Base-by-base conservation (phyloP, 805 yeast species). In the Yamadazyma philogaea region DNA sequence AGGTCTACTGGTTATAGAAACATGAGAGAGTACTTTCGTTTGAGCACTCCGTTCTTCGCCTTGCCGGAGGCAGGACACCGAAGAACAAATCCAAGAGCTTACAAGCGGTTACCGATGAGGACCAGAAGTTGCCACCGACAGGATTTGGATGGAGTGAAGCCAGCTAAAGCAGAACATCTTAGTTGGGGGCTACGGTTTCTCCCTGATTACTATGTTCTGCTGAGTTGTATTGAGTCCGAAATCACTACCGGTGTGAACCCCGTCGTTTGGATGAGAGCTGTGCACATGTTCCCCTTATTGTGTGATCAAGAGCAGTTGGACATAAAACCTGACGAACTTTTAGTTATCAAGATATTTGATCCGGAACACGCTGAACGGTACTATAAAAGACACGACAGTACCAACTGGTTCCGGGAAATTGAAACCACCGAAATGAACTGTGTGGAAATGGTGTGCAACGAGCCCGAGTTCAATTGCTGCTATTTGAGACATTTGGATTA, bases 351-450 rank as follows among this genome's bases (percentile, higher is more conserved):
- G 26, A 17, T 33, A 8, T 33, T 33, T 19, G 35, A 33, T 20
- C n/a, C 19, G 14, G 24, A 18, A 14, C 35, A 33, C 14, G 35
- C 35, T 15, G 24, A 17, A 3, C 10, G 15, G 6, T 33, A 33
- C 21, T 33, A 17, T 26, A 12, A 17, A 19, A 11, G 24, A 3
- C 24, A 33, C 12, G 15, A 19, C n/a, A 7, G 22, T 7, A 20
- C 22, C 2, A 33, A 33, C 20, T 10, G 19, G 24, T 33, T 33
- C 12, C 26, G 24, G 4, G 35, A 33, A 11, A 20, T 33, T 14
- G 35, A 33, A n/a, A 17, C 24, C 22, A 33, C 35, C 4, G 35
- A 33, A 20, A 33, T 17, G 35, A 33, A 16, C 12, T 33, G 35
- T 33, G 35, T 33, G 21, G 24, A 19, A 12, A 17, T 33, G n/a